Base-by-base conservation (phyloP, 2,329 filamentous ascomycete species). In the Penicillium sp. region DNA sequence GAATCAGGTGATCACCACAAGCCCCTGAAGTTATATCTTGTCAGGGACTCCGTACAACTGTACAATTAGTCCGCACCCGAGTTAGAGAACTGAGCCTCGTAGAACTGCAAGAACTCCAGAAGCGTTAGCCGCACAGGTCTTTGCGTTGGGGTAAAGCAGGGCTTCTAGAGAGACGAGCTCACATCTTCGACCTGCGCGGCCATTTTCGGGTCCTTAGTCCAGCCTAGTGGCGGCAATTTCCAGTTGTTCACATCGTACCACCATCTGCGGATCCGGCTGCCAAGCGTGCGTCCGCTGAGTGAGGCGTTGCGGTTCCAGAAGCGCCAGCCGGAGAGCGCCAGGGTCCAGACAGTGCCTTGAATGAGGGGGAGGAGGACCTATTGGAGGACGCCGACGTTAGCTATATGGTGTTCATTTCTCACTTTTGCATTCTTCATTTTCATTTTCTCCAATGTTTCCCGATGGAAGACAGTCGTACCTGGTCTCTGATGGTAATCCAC, bases 241-340 rank as follows among this genome's bases (percentile, higher is more conserved):
- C 94, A 97, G 65, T 95, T 90, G 68, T 97, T 97, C 16, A 95
- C 89, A 20, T 82, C 83, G 77, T 90, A 96, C 92, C 94, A 99
- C 94, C 92, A 97, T 60, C 91, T 80, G 63, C 94, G 81, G 44
- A 94, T 75, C 60, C 82, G 83, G 6, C 89, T 90, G 20, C 94
- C 94, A 14, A 89, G 76, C 24, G 84, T 86, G 62, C 83, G 84
- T 8, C 94, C 94, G 56, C 84, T 85, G 60, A 96, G 80, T 66
- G 86, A 85, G 13, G 89, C 86, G 52, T 81, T 87, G 54, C 82
- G 81, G 72, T 97, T 96, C 89, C 89, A 96, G 69, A 88, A 82
- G 65, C 90, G 85, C 92, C 92, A 97, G 50, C 92, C 94, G 60
- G 84, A 84, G 48, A 96, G 81, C 13, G 87, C 81, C 35, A 97